Percentiles rank a stretch among this genome's conserved stretches.
These are phyloP conservation scores for Anthracocystis setariae DNA, from an alignment of 1,284 basidiomycete genomes.

Conservation along the genomic window DNA sequence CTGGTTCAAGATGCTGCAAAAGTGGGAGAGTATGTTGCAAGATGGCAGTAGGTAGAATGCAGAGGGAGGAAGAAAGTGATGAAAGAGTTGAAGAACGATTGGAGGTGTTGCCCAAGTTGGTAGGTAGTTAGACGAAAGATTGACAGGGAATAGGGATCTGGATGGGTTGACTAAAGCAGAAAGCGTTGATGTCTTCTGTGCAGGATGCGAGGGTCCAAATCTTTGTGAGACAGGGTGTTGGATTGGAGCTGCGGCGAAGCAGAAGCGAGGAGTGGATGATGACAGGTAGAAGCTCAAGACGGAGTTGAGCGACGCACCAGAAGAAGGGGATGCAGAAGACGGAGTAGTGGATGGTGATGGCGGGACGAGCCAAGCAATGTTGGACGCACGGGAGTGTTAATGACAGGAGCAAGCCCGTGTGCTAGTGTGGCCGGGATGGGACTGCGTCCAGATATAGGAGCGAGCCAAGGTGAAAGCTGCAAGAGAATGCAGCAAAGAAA, in stretches of 20 bases:
- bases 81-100: neutral
- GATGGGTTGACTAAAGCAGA: neutral
- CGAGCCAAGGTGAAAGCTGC: slow-evolving; percentile 15
- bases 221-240: slow-evolving; percentile 26
- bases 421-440: neutral
- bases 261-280: slow-evolving; percentile 41
- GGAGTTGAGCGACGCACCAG: neutral
- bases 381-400: no score
- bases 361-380: neutral
- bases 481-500: slow-evolving; percentile 23
- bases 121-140: neutral
- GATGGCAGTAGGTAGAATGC: neutral
- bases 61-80: neutral
- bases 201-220: slow-evolving; percentile 4
- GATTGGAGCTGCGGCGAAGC: slow-evolving; percentile 34
- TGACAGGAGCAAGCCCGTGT: no score
- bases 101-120: slow-evolving; percentile 26
- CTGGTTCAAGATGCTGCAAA: neutral
- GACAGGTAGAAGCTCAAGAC: slow-evolving; percentile 6
- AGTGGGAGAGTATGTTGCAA: neutral
- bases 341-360: neutral
- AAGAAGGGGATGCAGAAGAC: neutral
- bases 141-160: neutral
- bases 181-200: neutral
- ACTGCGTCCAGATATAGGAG: neutral